Conservation (phyloP, 2,329 filamentous ascomycete species). For the Ciborinia camelliae region DNA sequence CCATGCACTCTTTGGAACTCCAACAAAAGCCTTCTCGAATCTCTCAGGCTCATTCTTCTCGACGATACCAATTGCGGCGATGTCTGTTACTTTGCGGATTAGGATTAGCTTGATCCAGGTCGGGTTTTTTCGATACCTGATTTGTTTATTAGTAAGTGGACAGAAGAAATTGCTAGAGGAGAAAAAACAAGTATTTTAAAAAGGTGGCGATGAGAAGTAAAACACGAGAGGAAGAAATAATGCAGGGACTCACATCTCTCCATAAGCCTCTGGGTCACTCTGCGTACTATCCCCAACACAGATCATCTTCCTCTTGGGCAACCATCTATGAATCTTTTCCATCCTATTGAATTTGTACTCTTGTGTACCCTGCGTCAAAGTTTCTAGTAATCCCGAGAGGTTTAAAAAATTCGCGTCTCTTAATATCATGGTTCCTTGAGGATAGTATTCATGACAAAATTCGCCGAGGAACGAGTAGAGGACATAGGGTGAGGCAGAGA, state of each 20-base stretch:
- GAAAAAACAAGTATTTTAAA: background rate
- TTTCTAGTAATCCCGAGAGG: constrained; percentile 72
- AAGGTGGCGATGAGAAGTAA: background rate
- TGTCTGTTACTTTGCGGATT: constrained; percentile 78
- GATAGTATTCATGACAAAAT: constrained; percentile 71
- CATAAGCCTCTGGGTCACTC: constrained; percentile 86
- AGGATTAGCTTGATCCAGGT: constrained; percentile 81
- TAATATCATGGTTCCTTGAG: constrained; percentile 75
- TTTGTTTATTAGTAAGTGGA: constrained; percentile 14
- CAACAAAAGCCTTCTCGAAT: constrained; percentile 80
- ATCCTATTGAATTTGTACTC: constrained; percentile 84
- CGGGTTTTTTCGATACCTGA: constrained; percentile 59
- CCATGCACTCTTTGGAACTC: constrained; percentile 69
- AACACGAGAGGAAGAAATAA: background rate
- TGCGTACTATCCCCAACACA: constrained; percentile 90
- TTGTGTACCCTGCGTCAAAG: constrained; percentile 75
- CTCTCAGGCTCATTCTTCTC: constrained; percentile 70
- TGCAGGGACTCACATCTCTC: constrained; percentile 59
- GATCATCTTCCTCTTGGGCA: constrained; percentile 76
- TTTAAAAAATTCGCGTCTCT: constrained; percentile 86
- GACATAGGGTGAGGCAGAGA: constrained; percentile 92
- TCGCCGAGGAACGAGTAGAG: constrained; percentile 80
- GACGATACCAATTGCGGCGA: constrained; percentile 65
- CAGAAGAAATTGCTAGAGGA: background rate
- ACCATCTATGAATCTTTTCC: constrained; percentile 71